phyloP scores from a whole-genome alignment of 2,329 filamentous ascomycete genomes.

The Diaporthe humulicola region DNA sequence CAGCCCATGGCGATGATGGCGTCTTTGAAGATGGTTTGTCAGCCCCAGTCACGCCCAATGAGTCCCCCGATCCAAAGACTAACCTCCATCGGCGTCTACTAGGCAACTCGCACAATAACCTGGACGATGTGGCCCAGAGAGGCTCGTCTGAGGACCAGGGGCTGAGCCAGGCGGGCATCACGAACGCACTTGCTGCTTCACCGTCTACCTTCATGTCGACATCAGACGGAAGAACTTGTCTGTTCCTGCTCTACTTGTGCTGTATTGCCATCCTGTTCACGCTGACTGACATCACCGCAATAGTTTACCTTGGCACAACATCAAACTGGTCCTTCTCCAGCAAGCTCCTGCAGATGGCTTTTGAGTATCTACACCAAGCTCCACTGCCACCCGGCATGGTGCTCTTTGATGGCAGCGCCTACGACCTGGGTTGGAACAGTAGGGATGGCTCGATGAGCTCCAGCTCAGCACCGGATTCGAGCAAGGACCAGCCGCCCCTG shows the following conservation, averaged over 20 bases:
- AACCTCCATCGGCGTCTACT: not conserved
- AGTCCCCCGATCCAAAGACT: not conserved
- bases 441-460: slow-evolving; percentile 43
- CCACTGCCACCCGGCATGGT: slow-evolving; percentile 58
- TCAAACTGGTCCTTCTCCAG: slow-evolving; percentile 70
- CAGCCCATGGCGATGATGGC: not conserved
- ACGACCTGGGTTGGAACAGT: slow-evolving; percentile 66
- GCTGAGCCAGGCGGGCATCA: slow-evolving; percentile 45
- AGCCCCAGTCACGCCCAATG: too few species aligned
- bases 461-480: not conserved
- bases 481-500: not conserved
- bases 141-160: slow-evolving; percentile 22
- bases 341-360: slow-evolving; percentile 61
- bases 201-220: slow-evolving; percentile 58
- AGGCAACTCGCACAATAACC: not conserved
- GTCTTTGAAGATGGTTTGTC: slow-evolving; percentile 9
- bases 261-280: not conserved
- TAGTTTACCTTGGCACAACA: slow-evolving; percentile 66
- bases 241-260: slow-evolving; percentile 41
- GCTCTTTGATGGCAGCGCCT: slow-evolving; percentile 64
- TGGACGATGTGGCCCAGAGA: not conserved
- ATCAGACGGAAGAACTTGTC: slow-evolving; percentile 57
- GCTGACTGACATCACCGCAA: not conserved
- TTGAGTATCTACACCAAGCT: slow-evolving; percentile 59
- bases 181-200: slow-evolving; percentile 57